Evolutionary conservation across 1,284 basidiomycete genomes (phyloP).

Genomic region (Ceratorhiza oryzae-sativae): DNA sequence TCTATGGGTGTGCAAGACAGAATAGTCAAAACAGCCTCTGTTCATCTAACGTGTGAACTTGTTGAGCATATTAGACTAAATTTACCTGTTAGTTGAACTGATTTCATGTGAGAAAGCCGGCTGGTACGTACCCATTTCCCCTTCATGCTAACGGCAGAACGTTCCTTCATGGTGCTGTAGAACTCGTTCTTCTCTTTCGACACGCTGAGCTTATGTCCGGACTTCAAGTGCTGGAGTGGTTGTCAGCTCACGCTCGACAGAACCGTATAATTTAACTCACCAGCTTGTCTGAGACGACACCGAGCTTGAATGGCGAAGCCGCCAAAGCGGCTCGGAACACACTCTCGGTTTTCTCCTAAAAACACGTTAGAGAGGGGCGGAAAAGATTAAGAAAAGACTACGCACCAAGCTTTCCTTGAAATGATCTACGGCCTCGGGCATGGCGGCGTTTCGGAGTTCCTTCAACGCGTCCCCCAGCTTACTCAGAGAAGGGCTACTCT

Average conservation of each 20-base stretch:
- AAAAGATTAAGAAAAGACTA: not conserved
- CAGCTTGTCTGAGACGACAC: conserved; percentile 18
- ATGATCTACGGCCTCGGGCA: conserved; percentile 35
- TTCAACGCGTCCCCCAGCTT: conserved; percentile 31
- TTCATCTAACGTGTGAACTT: conserved; percentile 31
- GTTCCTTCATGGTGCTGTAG: not conserved
- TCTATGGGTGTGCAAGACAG: conserved; percentile 11
- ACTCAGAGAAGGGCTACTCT: conserved; percentile 20
- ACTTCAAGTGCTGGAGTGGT: conserved; percentile 15
- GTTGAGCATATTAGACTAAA: conserved; percentile 33
- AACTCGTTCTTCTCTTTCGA: conserved; percentile 19
- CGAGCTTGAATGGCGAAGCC: conserved; percentile 20
- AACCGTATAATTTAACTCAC: not conserved
- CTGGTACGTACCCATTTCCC: conserved; percentile 26
- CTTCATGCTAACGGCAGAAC: conserved; percentile 27
- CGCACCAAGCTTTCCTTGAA: conserved; percentile 32
- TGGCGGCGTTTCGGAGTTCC: conserved; percentile 10
- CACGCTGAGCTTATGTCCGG: not conserved
- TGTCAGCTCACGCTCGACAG: not conserved
- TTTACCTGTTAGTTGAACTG: not conserved
- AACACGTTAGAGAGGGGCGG: not conserved
- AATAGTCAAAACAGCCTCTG: not conserved
- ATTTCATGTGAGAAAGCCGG: not conserved
- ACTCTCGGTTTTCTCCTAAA: conserved; percentile 31
- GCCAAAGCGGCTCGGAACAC: conserved; percentile 26